These are phyloP conservation scores for Porphyrellus cyaneotinctus DNA, from an alignment of 768 basidiomycete genomes.

Conservation along the genomic window DNA sequence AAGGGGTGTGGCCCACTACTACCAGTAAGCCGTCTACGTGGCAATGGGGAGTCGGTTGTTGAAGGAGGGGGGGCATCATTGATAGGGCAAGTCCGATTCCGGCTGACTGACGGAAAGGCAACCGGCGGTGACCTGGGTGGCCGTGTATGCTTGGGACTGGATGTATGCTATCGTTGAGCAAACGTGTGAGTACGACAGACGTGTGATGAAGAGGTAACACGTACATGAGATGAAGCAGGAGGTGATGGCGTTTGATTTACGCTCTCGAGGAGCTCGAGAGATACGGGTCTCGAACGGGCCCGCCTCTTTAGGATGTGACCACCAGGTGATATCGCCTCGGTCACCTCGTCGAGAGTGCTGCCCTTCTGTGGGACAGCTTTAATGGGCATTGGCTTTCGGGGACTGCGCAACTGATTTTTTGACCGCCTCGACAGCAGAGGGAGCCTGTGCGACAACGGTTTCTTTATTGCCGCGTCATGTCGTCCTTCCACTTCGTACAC, in stretches of 20 bases:
- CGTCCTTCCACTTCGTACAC: slow-evolving; percentile 48
- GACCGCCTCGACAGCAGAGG: slow-evolving; percentile 24
- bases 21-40: slow-evolving; percentile 50
- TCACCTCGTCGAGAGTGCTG: slow-evolving; percentile 53
- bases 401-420: slow-evolving; percentile 28
- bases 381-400: slow-evolving; percentile 23
- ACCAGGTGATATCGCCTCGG: slow-evolving; percentile 68
- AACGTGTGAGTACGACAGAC: background rate
- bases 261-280: slow-evolving; percentile 58
- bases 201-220: background rate
- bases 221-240: slow-evolving; percentile 29
- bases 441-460: slow-evolving; percentile 30
- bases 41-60: slow-evolving; percentile 49
- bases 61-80: slow-evolving; percentile 41
- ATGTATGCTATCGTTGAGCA: slow-evolving; percentile 9
- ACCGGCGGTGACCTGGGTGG: slow-evolving; percentile 15
- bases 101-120: slow-evolving; percentile 38
- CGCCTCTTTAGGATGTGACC: slow-evolving; percentile 74
- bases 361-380: slow-evolving; percentile 35
- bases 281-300: slow-evolving; percentile 69
- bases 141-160: slow-evolving; percentile 12
- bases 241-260: slow-evolving; percentile 43
- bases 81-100: slow-evolving; percentile 37
- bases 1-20: slow-evolving; percentile 30
- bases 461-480: slow-evolving; percentile 29